Conservation (phyloP, 257 asterid genomes). For the Capsicum baccatum region DNA sequence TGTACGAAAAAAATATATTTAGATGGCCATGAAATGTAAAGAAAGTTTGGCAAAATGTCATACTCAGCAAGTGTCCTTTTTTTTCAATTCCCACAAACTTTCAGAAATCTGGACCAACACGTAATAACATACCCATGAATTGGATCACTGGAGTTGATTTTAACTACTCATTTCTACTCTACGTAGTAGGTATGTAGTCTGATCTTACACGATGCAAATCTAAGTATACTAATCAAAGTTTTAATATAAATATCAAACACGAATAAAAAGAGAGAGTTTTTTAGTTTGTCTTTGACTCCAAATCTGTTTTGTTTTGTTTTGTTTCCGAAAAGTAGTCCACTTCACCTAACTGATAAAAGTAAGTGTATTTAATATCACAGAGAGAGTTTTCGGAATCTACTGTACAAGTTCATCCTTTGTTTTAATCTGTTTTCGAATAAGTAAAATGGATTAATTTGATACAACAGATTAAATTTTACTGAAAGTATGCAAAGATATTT, state of each 20-base stretch:
- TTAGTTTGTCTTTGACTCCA: neutral
- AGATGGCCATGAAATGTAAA: conserved; percentile 16
- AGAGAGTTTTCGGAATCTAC: neutral
- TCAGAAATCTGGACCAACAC: neutral
- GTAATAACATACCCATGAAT: neutral
- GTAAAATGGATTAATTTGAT: neutral
- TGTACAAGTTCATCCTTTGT: neutral
- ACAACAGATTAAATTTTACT: neutral
- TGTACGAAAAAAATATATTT: neutral
- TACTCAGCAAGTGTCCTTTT: conserved; percentile 26
- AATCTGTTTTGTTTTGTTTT: neutral
- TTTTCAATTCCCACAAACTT: neutral
- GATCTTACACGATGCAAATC: neutral
- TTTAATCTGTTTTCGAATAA: neutral
- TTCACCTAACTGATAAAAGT: neutral
- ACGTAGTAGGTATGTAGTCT: neutral
- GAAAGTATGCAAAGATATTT: neutral
- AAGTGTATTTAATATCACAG: neutral
- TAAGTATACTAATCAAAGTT: no score
- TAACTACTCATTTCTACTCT: neutral
- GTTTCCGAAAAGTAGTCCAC: neutral
- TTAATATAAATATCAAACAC: no score
- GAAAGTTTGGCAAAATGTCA: neutral
- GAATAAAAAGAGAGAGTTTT: no score
- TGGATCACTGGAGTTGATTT: conserved; percentile 1